Evolutionary conservation across 768 basidiomycete species (phyloP).

Genomic region (Trametopsis cervina): DNA sequence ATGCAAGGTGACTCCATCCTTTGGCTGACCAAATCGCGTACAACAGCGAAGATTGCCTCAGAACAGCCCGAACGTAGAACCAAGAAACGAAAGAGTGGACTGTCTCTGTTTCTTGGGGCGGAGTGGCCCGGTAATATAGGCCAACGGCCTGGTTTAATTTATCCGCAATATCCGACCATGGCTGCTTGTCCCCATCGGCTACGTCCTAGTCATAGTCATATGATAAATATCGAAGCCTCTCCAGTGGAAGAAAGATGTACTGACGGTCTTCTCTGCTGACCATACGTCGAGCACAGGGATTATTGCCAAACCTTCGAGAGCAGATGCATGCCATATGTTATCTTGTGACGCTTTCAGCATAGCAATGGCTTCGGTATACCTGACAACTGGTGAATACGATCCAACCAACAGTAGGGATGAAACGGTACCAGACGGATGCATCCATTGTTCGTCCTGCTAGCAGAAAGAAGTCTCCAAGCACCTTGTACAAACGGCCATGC

Average conservation of each 20-base stretch:
- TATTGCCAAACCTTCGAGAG: constrained; percentile 80
- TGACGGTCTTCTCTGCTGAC: constrained; percentile 63
- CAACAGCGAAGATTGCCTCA: constrained; percentile 68
- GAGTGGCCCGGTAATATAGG: constrained; percentile 54
- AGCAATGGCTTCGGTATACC: constrained; percentile 81
- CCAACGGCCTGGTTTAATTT: constrained; percentile 56
- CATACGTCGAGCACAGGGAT: constrained; percentile 78
- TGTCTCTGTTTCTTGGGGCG: constrained; percentile 38
- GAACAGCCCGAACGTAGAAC: constrained; percentile 57
- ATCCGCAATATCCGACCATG: constrained; percentile 75
- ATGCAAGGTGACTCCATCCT: constrained; percentile 78
- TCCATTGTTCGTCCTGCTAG: constrained; percentile 83
- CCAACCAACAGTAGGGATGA: constrained; percentile 11
- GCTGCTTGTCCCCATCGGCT: constrained; percentile 49
- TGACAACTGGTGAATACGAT: constrained; percentile 25
- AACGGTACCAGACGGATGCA: constrained; percentile 64
- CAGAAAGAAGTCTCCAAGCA: constrained; percentile 84
- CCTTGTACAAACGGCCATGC: constrained; percentile 81
- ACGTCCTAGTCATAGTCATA: too few relatives aligned
- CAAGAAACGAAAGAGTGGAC: constrained; percentile 59
- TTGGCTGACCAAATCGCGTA: constrained; percentile 82
- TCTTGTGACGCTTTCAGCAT: constrained; percentile 74
- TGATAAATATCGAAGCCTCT: constrained; percentile 5
- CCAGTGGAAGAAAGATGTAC: constrained; percentile 21
- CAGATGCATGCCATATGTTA: constrained; percentile 82